Percentiles rank a stretch among this genome's conserved stretches.
Evolutionary conservation across 306 rosid species (phyloP).

Genomic region (Phaseolus lunatus): DNA sequence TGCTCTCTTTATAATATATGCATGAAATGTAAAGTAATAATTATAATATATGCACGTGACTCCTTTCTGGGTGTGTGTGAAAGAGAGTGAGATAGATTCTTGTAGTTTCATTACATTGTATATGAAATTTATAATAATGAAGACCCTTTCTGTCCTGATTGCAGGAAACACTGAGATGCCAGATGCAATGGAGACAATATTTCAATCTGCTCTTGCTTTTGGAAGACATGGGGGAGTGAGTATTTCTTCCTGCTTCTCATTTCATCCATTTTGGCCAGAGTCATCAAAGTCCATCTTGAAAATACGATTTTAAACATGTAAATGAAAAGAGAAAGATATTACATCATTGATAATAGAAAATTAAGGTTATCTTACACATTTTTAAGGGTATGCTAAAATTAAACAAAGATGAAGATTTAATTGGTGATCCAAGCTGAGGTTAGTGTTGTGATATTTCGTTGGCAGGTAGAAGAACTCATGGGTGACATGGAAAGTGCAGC

Average conservation of each 20-base stretch:
- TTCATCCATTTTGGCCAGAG: constrained; percentile 34
- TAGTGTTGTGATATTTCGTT: constrained; percentile 31
- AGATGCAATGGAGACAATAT: constrained; percentile 98
- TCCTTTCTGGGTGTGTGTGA: background rate
- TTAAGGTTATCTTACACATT: constrained; percentile 5
- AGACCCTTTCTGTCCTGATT: constrained; percentile 46
- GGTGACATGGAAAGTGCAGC: constrained; percentile 82
- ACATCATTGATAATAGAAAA: constrained; percentile 10
- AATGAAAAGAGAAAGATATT: constrained; percentile 5
- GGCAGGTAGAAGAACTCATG: constrained; percentile 97
- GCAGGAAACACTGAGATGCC: constrained; percentile 94
- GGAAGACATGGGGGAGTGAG: constrained; percentile 96
- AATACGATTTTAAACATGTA: constrained; percentile 3
- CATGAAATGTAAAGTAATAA: background rate
- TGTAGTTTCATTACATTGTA: constrained; percentile 36
- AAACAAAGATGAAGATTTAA: constrained; percentile 10
- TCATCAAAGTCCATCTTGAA: constrained; percentile 25
- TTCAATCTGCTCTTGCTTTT: constrained; percentile 91
- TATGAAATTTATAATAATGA: background rate
- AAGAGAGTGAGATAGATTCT: background rate
- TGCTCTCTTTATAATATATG: background rate
- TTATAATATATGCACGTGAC: background rate
- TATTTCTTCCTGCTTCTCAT: constrained; percentile 43
- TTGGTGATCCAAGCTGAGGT: constrained; percentile 34
- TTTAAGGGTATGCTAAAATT: constrained; percentile 25